phyloP scores from a whole-genome alignment of 331 rosid species.

The Cydonia oblonga region DNA sequence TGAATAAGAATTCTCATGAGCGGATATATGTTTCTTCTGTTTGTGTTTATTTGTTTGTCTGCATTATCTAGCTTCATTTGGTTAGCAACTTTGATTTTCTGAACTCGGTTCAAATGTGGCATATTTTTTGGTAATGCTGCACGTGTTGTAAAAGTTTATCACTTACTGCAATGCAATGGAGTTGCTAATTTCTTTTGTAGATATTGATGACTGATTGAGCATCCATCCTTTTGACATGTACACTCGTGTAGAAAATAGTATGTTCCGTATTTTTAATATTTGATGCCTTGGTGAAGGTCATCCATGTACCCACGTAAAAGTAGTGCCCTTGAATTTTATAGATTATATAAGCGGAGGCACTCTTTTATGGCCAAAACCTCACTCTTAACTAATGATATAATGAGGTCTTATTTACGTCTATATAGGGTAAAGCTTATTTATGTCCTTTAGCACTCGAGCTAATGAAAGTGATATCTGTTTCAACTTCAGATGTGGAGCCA shows the following conservation, averaged over 20 bases:
- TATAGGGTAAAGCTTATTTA: neutral
- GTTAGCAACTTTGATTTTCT: neutral
- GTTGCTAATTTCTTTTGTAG: neutral
- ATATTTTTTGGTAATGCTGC: neutral
- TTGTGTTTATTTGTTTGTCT: neutral
- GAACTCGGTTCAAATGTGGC: neutral
- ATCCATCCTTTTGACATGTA: neutral
- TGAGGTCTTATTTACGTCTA: neutral
- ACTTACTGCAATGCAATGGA: neutral
- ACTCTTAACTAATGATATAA: neutral
- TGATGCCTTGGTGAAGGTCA: neutral
- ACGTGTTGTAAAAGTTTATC: neutral
- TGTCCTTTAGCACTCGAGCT: constrained; percentile 6
- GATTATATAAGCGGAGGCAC: neutral
- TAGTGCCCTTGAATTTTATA: neutral
- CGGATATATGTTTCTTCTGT: neutral
- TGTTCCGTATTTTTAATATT: neutral
- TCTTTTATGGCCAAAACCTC: neutral
- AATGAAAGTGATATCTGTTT: constrained; percentile 19
- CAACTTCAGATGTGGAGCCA: constrained; percentile 75
- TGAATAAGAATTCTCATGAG: neutral
- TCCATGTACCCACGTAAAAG: neutral
- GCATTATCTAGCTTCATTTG: neutral
- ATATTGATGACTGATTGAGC: neutral
- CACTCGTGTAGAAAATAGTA: neutral